A percentile compares a stretch with the other conserved stretches of the same genome.
Evolutionary conservation across 2,329 filamentous ascomycete genomes (phyloP).

Genomic region (Fusarium nodosum): DNA sequence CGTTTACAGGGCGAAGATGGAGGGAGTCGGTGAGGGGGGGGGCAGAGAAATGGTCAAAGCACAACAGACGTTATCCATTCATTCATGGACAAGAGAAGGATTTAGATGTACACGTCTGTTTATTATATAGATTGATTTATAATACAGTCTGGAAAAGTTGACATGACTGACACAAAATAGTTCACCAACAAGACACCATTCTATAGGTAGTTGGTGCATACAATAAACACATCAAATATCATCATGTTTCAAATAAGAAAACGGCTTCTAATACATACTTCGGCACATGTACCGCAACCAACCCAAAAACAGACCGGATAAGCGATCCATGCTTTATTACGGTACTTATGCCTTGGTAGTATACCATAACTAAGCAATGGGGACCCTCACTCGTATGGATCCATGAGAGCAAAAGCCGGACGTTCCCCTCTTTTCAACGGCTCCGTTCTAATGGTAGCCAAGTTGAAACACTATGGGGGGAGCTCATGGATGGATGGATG

Average conservation of each 20-base stretch:
- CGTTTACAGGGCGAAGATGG: constrained; percentile 31
- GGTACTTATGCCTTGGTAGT: constrained; percentile 3
- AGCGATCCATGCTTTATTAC: not conserved
- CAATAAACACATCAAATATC: not conserved
- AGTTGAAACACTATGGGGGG: constrained; percentile 2
- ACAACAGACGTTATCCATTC: constrained; percentile 2
- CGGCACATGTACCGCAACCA: constrained; percentile 1
- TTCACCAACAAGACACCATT: not conserved
- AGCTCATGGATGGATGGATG: not conserved
- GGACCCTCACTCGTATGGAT: constrained; percentile 1
- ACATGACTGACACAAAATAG: not conserved
- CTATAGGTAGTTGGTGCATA: not conserved
- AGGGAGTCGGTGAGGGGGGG: constrained; percentile 36
- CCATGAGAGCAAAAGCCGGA: constrained; percentile 4
- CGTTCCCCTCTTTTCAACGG: constrained; percentile 12
- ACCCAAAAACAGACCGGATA: constrained; percentile 1
- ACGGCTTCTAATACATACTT: not conserved
- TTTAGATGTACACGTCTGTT: not conserved
- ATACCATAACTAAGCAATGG: constrained; percentile 1
- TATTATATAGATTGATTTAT: not conserved
- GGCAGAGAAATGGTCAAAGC: not conserved
- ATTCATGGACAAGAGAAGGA: not conserved
- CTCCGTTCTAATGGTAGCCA: constrained; percentile 1
- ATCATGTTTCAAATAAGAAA: not conserved
- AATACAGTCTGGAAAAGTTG: not conserved